These are phyloP conservation scores for Phytopythium chamaehyphon DNA, from an alignment of 352 stramenopile genomes.

Conservation along the genomic window DNA sequence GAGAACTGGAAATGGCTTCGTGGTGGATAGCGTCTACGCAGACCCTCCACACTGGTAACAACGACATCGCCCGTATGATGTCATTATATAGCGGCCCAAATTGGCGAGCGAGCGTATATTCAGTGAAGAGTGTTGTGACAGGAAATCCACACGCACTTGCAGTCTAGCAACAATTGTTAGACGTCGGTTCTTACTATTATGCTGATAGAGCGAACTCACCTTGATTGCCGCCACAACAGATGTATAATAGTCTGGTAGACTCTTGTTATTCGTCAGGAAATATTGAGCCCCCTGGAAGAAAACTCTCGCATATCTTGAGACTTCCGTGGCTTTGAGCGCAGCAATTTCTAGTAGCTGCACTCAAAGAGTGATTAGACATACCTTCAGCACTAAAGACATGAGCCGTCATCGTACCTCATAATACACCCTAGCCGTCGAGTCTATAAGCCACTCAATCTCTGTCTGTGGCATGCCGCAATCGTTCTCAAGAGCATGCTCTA, in stretches of 20 bases:
- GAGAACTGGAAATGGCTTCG: conserved; percentile 25
- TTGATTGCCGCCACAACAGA: conserved; percentile 31
- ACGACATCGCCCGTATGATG: conserved; percentile 39
- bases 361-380: too few species aligned
- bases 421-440: too few species aligned
- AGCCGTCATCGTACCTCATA: too few species aligned
- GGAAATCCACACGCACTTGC: conserved; percentile 44
- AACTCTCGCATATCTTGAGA: conserved; percentile 8
- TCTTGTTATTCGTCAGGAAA: conserved; percentile 14
- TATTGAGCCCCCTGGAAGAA: conserved; percentile 21
- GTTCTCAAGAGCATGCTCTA: too few species aligned
- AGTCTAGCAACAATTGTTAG: conserved; percentile 11
- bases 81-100: conserved; percentile 41
- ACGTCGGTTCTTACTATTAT: too few species aligned
- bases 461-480: too few species aligned
- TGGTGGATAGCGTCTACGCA: conserved; percentile 21
- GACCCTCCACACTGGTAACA: conserved; percentile 35
- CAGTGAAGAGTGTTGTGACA: conserved; percentile 35
- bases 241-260: conserved; percentile 16
- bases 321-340: background rate
- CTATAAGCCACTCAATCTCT: too few species aligned
- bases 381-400: too few species aligned
- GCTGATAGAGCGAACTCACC: background rate
- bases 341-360: background rate
- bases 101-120: conserved; percentile 15